Base-by-base conservation (phyloP, 1,284 basidiomycete genomes). In the Sporisorium iseilematis-ciliati region DNA sequence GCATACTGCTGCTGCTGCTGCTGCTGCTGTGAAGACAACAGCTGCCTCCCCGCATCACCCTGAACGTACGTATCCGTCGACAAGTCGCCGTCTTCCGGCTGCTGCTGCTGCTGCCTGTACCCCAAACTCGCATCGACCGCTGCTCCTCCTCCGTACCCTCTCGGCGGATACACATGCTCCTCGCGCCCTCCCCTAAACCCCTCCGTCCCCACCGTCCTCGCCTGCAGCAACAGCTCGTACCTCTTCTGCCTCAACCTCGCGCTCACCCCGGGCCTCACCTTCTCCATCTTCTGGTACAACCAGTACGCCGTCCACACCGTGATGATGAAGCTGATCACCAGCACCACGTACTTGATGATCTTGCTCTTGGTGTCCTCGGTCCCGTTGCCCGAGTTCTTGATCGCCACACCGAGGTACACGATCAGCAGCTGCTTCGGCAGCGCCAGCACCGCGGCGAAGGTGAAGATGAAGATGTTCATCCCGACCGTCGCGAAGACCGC, bases 231-330 rank as follows among this genome's bases (percentile, higher is more conserved):
- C 46, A 81, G 40, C 45, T 76, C 70, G 73, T 85, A 92, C 63
- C 93, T 89, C 49, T 91, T 88, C 41, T 89, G 89, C 61, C 92
- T 90, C 81, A 95, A 91, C 43, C 46, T 53, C 2, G 38, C 40
- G 35, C 76, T 77, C 8, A 96, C 90, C 1, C 86, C 83, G 0
- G 91, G 89, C 77, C 93, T 92, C 26, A 90, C 91, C 76, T 89
- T 87, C 81, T 91, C 90, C 90, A 96, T 93, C 85, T 91, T 85
- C 57, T 85, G 87, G 78, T 90, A 90, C 78, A 96, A 92, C 84
- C 92, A 96, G 91, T 92, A 94, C 86, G 92, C 91, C 0, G 93
- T 92, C 42, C 87, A 84, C 50, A 93, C 74, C 0, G 94, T 96
- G 71, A 96, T 89, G 25, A 93, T 45, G 42, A 78, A 68, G 46